Conservation (phyloP, 2,329 filamentous ascomycete genomes). For the Coccinonectria pachysandricola region DNA sequence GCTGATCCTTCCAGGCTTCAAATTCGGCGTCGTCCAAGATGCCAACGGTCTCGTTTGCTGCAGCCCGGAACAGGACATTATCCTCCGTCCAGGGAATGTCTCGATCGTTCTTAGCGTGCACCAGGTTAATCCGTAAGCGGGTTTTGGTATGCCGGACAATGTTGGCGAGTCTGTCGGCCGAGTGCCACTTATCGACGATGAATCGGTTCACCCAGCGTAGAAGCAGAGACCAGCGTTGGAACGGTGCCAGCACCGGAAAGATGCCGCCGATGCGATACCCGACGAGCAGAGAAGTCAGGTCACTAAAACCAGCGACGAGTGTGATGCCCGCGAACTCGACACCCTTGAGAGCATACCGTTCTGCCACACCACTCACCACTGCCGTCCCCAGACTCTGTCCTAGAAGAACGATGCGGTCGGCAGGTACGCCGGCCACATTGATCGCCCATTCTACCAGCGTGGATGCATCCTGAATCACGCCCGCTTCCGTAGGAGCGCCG, state of each 20-base stretch:
- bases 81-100: constrained; percentile 72
- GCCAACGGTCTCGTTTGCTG: constrained; percentile 40
- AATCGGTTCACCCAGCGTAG: constrained; percentile 48
- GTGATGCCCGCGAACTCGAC: constrained; percentile 70
- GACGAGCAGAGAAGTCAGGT: constrained; percentile 60
- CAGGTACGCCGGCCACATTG: constrained; percentile 50
- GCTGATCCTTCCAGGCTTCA: constrained; percentile 34
- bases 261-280: constrained; percentile 71
- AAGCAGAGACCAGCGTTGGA: constrained; percentile 56
- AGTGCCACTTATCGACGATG: constrained; percentile 76
- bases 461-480: constrained; percentile 69
- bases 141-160: constrained; percentile 41
- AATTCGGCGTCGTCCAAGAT: constrained; percentile 28
- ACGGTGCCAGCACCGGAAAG: constrained; percentile 68
- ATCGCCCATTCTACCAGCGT: constrained; percentile 65
- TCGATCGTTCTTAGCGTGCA: constrained; percentile 72
- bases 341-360: constrained; percentile 52
- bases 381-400: constrained; percentile 87
- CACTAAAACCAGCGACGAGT: constrained; percentile 70
- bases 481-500: constrained; percentile 69
- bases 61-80: constrained; percentile 50
- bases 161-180: constrained; percentile 52
- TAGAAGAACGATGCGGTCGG: constrained; percentile 65
- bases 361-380: constrained; percentile 63
- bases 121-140: constrained; percentile 54